phyloP scores from a whole-genome alignment of 768 basidiomycete genomes.

The Phanerodontia chrysosporium region DNA sequence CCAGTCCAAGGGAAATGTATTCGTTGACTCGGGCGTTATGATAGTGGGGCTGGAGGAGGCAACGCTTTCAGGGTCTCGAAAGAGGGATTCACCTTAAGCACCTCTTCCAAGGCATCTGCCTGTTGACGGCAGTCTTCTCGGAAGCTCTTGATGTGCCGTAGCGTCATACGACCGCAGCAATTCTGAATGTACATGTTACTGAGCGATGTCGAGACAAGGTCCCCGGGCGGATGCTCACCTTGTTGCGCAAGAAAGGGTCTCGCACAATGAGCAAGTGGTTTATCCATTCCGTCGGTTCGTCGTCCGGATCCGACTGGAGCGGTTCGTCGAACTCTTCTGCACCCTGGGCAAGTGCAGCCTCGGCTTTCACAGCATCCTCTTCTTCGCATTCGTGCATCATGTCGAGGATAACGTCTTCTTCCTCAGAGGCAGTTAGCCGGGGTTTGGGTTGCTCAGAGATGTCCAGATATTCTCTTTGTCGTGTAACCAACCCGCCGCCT shows the following conservation, averaged over 20 bases:
- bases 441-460: not conserved
- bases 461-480: not conserved
- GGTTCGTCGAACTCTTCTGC: not conserved
- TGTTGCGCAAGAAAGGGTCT: slow-evolving; percentile 8
- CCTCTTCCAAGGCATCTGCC: not conserved
- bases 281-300: slow-evolving; percentile 2
- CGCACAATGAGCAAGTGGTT: slow-evolving; percentile 1
- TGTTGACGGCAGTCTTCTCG: not conserved
- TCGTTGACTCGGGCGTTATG: no score
- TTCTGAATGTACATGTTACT: not conserved
- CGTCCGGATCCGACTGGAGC: not conserved
- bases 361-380: not conserved
- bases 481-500: not conserved
- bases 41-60: no score
- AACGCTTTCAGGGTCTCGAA: no score
- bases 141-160: not conserved
- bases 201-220: not conserved
- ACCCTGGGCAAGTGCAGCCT: not conserved
- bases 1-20: no score
- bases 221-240: not conserved
- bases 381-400: not conserved
- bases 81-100: not conserved
- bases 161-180: not conserved
- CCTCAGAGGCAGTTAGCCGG: not conserved
- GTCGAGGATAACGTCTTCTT: not conserved